phyloP scores from a whole-genome alignment of 805 yeast species.

The Kazachstania psychrophila region DNA sequence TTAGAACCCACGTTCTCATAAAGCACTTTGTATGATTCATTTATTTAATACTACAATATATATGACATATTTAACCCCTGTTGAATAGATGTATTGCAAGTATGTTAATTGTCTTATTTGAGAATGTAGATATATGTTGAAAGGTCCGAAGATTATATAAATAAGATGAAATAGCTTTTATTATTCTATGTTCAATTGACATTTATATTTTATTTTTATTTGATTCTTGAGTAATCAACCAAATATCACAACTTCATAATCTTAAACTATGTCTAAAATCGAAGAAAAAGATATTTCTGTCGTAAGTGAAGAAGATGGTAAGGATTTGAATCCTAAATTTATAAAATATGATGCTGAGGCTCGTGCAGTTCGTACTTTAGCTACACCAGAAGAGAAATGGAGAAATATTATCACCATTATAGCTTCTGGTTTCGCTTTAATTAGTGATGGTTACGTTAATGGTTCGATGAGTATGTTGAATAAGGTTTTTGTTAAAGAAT shows the following conservation, averaged over 20 bases:
- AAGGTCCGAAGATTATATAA: too few species aligned
- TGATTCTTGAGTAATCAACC: too few species aligned
- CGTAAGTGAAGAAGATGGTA: background rate
- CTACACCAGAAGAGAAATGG: conserved; percentile 1
- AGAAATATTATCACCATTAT: conserved; percentile 4
- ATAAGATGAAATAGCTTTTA: too few species aligned
- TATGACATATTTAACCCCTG: too few species aligned
- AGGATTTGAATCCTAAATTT: background rate
- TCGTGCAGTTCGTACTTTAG: background rate
- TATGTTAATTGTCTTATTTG: too few species aligned
- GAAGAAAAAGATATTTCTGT: background rate
- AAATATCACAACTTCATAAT: background rate
- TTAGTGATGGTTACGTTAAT: conserved; percentile 5
- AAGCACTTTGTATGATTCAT: too few species aligned
- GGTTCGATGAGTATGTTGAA: conserved; percentile 6
- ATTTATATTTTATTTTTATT: too few species aligned
- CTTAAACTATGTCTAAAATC: background rate
- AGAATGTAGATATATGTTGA: too few species aligned
- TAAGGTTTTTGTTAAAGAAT: conserved; percentile 3
- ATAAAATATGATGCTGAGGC: conserved; percentile 3
- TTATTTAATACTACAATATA: too few species aligned
- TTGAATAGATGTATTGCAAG: too few species aligned
- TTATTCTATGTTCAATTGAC: too few species aligned
- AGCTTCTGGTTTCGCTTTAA: conserved; percentile 6
- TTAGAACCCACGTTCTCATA: too few species aligned